Conservation (phyloP, 352 stramenopile genomes). For the Phytophthora lateralis region DNA sequence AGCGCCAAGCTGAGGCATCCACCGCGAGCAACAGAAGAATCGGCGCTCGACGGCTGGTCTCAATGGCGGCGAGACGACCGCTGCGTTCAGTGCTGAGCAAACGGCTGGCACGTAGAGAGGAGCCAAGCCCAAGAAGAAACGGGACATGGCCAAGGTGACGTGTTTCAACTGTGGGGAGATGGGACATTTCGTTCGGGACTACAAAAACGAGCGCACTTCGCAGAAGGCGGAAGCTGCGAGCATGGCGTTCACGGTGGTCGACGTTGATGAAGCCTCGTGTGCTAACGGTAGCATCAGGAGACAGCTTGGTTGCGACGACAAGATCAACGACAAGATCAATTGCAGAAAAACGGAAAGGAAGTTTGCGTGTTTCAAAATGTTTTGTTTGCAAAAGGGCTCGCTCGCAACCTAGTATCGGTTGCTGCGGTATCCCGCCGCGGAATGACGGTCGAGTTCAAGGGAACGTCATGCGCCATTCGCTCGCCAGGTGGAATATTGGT, state of each 20-base stretch:
- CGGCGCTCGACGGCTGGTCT: too few species aligned
- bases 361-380: constrained; percentile 13
- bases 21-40: too few species aligned
- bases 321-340: not conserved
- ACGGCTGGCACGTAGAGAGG: too few species aligned
- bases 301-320: constrained; percentile 3
- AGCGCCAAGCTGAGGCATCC: too few species aligned
- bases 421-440: constrained; percentile 3
- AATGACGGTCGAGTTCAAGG: constrained; percentile 4
- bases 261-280: not conserved
- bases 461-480: not conserved
- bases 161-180: not conserved
- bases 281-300: constrained; percentile 10
- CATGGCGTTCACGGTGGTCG: constrained; percentile 12
- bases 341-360: constrained; percentile 1
- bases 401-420: constrained; percentile 11
- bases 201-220: not conserved
- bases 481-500: not conserved
- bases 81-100: too few species aligned
- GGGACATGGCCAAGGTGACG: too few species aligned
- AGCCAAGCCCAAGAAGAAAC: too few species aligned
- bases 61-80: too few species aligned
- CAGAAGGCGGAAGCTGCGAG: constrained; percentile 2
- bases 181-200: constrained; percentile 1
- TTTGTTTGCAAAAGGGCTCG: constrained; percentile 11